These are phyloP conservation scores for Anethum foeniculum DNA, from an alignment of 140 eudicot genomes.

Conservation along the genomic window DNA sequence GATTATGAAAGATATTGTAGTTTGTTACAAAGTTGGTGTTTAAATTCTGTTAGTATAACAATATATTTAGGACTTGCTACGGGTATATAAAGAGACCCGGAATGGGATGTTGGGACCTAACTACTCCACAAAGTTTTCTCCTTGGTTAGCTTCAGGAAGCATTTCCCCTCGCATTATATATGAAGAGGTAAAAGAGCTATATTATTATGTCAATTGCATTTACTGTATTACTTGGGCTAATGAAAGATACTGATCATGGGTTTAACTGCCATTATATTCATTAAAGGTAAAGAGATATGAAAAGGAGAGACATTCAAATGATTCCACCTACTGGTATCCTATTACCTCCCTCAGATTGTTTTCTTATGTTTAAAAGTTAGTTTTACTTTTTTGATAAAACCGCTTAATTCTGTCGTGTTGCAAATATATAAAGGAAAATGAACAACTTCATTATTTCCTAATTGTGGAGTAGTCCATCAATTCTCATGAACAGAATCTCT, in stretches of 20 bases:
- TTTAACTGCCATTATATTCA: not conserved
- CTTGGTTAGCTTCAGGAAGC: slow-evolving; percentile 76
- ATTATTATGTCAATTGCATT: not conserved
- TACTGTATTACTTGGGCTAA: not conserved
- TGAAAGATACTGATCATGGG: slow-evolving; percentile 10
- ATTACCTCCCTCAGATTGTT: not conserved
- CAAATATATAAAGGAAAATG: not conserved
- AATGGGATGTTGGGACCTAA: slow-evolving; percentile 72
- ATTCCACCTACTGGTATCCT: slow-evolving; percentile 56
- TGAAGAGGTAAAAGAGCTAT: slow-evolving; percentile 40
- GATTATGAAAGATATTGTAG: not conserved
- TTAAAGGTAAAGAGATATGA: slow-evolving; percentile 57
- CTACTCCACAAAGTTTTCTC: slow-evolving; percentile 69
- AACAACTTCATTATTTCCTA: not conserved
- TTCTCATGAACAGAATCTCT: not conserved
- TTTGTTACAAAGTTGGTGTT: not conserved
- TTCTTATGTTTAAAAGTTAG: not conserved
- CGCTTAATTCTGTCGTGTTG: not conserved
- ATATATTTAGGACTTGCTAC: slow-evolving; percentile 37
- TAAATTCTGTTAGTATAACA: not conserved
- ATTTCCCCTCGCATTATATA: slow-evolving; percentile 54
- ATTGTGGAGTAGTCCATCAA: not conserved
- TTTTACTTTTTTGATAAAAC: not conserved
- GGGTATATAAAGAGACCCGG: slow-evolving; percentile 48
- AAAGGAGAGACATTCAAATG: slow-evolving; percentile 44